Percentiles rank a stretch among this genome's conserved stretches.
Evolutionary conservation across 2,329 filamentous ascomycete species (phyloP).

Genomic region (Xylariaceae sp.): DNA sequence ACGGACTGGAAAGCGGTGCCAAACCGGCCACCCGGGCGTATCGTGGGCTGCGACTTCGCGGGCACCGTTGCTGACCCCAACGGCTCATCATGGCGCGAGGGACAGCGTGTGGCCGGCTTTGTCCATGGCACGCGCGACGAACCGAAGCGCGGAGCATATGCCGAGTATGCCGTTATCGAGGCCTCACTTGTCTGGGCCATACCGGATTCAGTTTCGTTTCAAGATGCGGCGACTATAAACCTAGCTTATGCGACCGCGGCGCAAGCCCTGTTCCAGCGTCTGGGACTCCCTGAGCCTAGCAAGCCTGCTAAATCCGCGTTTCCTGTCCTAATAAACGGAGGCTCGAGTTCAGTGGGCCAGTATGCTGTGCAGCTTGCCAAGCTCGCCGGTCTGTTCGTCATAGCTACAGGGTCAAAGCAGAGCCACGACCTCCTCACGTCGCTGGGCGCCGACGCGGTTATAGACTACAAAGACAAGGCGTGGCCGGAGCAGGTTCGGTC

Average conservation of each 20-base stretch:
- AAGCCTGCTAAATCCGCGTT: conserved; percentile 37
- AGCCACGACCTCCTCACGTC: conserved; percentile 36
- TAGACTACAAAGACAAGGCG: conserved; percentile 50
- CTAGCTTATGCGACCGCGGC: conserved; percentile 54
- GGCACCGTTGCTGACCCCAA: conserved; percentile 40
- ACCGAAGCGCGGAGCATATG: conserved; percentile 38
- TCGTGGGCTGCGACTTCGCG: conserved; percentile 45
- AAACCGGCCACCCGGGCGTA: conserved; percentile 32
- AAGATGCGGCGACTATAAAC: conserved; percentile 37
- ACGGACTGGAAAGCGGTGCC: conserved; percentile 43
- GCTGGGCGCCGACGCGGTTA: conserved; percentile 35
- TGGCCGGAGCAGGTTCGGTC: conserved; percentile 64
- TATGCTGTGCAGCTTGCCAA: conserved; percentile 41
- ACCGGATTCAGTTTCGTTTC: conserved; percentile 36
- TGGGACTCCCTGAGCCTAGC: conserved; percentile 40
- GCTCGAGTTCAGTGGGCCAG: conserved; percentile 36
- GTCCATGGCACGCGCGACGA: conserved; percentile 38
- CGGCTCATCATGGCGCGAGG: conserved; percentile 38
- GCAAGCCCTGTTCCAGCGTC: conserved; percentile 41
- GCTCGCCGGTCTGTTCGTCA: conserved; percentile 35
- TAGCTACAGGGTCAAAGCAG: conserved; percentile 35
- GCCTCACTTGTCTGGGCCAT: conserved; percentile 38
- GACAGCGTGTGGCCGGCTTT: conserved; percentile 44
- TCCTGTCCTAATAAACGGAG: conserved; percentile 42
- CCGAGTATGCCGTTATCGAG: conserved; percentile 39